Conservation (phyloP, 495 filamentous ascomycete genomes). For the Penicillium canariense region DNA sequence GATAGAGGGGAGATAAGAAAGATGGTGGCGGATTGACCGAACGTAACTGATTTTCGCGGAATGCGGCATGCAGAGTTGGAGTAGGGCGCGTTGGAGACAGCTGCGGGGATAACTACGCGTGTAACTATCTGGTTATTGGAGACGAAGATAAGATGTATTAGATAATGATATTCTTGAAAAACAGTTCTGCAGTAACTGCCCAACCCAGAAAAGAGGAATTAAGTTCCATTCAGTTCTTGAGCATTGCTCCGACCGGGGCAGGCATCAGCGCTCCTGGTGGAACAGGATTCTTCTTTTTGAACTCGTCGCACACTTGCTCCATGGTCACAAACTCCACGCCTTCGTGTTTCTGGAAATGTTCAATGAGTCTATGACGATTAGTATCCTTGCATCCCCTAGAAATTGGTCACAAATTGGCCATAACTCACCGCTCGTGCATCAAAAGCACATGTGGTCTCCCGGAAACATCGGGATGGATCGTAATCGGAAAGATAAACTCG, state of each 20-base stretch:
- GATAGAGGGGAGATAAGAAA: background rate
- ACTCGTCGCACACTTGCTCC: constrained; percentile 63
- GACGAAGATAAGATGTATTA: background rate
- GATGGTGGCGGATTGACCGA: background rate
- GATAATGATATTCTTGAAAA: background rate
- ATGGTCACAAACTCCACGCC: constrained; percentile 73
- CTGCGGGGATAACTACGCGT: too few relatives aligned
- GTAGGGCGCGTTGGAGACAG: constrained; percentile 1
- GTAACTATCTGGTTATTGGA: too few relatives aligned
- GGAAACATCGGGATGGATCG: constrained; percentile 64
- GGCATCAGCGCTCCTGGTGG: constrained; percentile 29
- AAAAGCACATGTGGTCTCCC: constrained; percentile 64
- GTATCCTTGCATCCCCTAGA: background rate
- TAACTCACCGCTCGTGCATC: constrained; percentile 55
- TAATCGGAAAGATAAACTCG: constrained; percentile 67
- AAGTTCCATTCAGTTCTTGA: constrained; percentile 8
- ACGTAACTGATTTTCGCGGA: background rate
- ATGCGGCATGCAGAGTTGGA: background rate
- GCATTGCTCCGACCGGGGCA: constrained; percentile 18
- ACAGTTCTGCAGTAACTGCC: background rate
- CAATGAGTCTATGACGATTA: constrained; percentile 48
- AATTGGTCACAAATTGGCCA: background rate
- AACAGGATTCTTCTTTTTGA: constrained; percentile 42
- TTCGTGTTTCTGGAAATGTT: constrained; percentile 69
- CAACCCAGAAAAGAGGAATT: background rate